Conservation (phyloP, 75 land plant genomes). For the Cunninghamia lanceolata region DNA sequence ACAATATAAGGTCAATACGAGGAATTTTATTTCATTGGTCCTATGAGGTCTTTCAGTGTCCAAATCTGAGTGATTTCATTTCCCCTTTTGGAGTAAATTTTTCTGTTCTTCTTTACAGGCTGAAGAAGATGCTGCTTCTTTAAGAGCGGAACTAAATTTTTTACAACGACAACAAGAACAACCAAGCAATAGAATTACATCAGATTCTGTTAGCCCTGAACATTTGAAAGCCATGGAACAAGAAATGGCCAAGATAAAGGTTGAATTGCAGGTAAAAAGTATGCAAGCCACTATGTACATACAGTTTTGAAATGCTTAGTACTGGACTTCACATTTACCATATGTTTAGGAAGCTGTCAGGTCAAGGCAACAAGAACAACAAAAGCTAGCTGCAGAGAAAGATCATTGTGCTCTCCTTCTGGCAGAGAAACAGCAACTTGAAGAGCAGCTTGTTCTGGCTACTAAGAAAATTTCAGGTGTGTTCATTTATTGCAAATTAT, state of each 20-base stretch:
- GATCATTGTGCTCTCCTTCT: constrained; percentile 26
- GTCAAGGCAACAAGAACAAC: constrained; percentile 48
- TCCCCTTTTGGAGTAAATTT: background rate
- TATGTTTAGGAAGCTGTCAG: constrained; percentile 32
- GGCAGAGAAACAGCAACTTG: constrained; percentile 53
- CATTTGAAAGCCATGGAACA: constrained; percentile 45
- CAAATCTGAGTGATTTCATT: background rate
- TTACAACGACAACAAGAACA: constrained; percentile 53
- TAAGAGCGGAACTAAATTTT: constrained; percentile 61
- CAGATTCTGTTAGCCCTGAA: constrained; percentile 22
- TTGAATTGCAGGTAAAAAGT: constrained; percentile 39
- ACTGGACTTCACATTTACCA: background rate
- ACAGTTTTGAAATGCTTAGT: background rate
- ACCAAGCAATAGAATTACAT: constrained; percentile 17
- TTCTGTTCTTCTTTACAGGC: constrained; percentile 35
- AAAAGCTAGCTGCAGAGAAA: constrained; percentile 50
- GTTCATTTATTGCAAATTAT: background rate
- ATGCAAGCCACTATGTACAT: background rate
- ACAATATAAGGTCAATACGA: constrained; percentile 51
- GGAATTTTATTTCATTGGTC: background rate
- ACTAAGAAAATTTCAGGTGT: constrained; percentile 40
- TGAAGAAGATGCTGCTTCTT: constrained; percentile 71
- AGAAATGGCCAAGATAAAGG: constrained; percentile 44
- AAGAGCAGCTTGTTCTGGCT: constrained; percentile 33
- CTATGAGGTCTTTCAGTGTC: background rate